Base-by-base conservation (phyloP, 78 protist genomes). In the Dictyostelium intermedium region DNA sequence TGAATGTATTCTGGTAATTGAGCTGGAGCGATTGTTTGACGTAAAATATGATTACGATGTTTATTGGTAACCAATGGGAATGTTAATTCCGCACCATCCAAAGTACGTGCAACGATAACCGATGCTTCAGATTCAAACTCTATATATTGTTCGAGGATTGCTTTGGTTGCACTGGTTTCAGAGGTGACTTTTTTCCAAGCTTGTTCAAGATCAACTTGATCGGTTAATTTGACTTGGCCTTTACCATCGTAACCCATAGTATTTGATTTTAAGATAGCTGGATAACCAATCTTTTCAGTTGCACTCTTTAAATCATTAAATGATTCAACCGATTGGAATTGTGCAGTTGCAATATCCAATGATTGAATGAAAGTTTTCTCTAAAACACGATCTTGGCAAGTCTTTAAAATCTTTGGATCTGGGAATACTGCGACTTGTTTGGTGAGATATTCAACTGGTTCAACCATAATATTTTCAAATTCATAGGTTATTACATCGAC, bases 51-150 rank as follows among this genome's bases (percentile, higher is more conserved):
- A 41, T 95, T 91, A 53, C 86, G 85, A 80, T 96, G 97, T 84
- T 69, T 94, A 43, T 93, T 97, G 84, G 91, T 92, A 20, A 96
- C 97, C 30, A 91, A 76, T 37, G 98, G 97, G 91, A 93, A 96
- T 6, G 96, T 53, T 5, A 34, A 34, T 43, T 91, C 83, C 3
- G 30, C 25, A 11, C 95, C 95, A 78, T 77, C 89, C 5, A 72
- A 2, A 32, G 91, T 84, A 50, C 98, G 96, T 23, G 91, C 98
- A 66, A 97, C 98, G 92, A 97, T 95, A 7, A 96, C 97, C 4
- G 98, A 97, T 14, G 87, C 85, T 30, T 89, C 94, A 11, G 87
- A 78, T 80, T 89, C 94, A 89, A 89, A 89, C 61, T 89, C 94
- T 43, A 89, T 89, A 53, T 80, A 89, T 70, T 89, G 82, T 69